These are phyloP conservation scores for Phaeophleospora eucalypticola DNA, from an alignment of 2,329 filamentous ascomycete species.

Conservation along the genomic window DNA sequence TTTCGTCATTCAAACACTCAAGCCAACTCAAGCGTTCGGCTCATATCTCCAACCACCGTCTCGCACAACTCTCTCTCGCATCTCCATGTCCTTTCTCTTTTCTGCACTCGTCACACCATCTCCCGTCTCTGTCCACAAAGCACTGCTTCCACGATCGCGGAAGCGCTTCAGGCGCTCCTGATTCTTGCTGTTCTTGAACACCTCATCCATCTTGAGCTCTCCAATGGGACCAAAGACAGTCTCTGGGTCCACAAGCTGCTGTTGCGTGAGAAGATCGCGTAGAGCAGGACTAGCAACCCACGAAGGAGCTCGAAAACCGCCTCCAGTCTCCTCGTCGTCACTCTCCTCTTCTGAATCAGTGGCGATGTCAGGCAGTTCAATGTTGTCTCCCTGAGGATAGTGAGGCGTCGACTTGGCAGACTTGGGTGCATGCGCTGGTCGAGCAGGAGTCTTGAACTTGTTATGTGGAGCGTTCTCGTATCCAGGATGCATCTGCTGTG, in stretches of 20 bases:
- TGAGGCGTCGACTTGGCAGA: slow-evolving; percentile 72
- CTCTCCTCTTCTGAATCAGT: slow-evolving; percentile 92
- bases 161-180: slow-evolving; percentile 84
- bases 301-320: slow-evolving; percentile 61
- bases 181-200: slow-evolving; percentile 71
- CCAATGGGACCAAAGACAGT: slow-evolving; percentile 83
- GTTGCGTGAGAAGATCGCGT: slow-evolving; percentile 67
- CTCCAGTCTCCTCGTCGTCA: slow-evolving; percentile 45
- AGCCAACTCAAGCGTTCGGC: slow-evolving; percentile 11
- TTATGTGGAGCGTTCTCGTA: slow-evolving; percentile 11
- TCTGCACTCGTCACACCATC: slow-evolving; percentile 87
- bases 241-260: slow-evolving; percentile 81
- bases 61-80: slow-evolving; percentile 70
- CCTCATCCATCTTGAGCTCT: slow-evolving; percentile 91
- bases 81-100: slow-evolving; percentile 72
- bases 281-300: slow-evolving; percentile 91
- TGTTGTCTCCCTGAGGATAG: slow-evolving; percentile 83
- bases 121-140: slow-evolving; percentile 74
- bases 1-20: too few relatives aligned
- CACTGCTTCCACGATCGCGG: slow-evolving; percentile 84
- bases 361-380: slow-evolving; percentile 89
- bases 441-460: slow-evolving; percentile 65
- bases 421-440: slow-evolving; percentile 49
- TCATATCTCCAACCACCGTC: slow-evolving; percentile 81
- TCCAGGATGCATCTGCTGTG: slow-evolving; percentile 6